Conservation (phyloP, 2,329 filamentous ascomycete genomes). For the Aspergillus persii region DNA sequence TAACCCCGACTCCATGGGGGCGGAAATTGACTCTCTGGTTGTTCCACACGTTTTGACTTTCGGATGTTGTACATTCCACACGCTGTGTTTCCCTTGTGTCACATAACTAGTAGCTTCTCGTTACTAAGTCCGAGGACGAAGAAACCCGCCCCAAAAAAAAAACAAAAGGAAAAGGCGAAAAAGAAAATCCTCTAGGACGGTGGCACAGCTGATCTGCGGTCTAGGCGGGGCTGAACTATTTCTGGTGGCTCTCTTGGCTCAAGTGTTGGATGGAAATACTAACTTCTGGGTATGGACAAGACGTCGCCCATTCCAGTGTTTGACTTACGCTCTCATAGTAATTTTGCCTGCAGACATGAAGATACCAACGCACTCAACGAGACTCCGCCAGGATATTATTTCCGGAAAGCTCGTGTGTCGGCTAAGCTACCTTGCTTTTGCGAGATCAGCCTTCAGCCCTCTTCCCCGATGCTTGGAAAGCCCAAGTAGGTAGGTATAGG, state of each 20-base stretch:
- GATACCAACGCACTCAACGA: neutral
- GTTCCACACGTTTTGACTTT: neutral
- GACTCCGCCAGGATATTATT: neutral
- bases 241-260: neutral
- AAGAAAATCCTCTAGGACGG: neutral
- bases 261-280: neutral
- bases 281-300: neutral
- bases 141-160: no score
- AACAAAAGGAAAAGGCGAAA: neutral
- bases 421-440: neutral
- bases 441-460: neutral
- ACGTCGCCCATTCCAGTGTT: neutral
- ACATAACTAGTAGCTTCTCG: neutral
- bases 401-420: neutral
- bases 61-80: conserved; percentile 4
- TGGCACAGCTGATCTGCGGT: conserved; percentile 1
- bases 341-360: no score
- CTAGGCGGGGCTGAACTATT: neutral
- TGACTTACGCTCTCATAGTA: no score
- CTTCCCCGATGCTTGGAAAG: neutral
- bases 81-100: neutral
- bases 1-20: neutral
- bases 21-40: neutral
- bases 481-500: neutral
- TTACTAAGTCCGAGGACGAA: neutral